phyloP scores from a whole-genome alignment of 306 rosid species.

The Datisca glomerata region DNA sequence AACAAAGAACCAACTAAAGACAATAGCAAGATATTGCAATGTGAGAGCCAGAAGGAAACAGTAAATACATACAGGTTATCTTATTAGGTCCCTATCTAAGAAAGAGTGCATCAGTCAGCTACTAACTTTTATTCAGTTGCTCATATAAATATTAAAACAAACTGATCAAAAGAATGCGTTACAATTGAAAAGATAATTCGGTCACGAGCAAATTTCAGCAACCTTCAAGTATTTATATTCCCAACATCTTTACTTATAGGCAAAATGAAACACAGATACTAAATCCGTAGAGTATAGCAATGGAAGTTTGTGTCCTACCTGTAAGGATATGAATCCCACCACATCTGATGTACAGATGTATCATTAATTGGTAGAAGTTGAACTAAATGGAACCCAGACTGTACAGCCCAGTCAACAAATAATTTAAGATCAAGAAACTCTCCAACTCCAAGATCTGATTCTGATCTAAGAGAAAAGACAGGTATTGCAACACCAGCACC shows the following conservation, averaged over 20 bases:
- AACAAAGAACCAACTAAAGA: not conserved
- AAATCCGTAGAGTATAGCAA: conserved; percentile 1
- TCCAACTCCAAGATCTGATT: conserved; percentile 89
- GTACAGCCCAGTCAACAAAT: conserved; percentile 86
- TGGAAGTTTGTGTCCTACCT: conserved; percentile 34
- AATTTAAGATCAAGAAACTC: conserved; percentile 95
- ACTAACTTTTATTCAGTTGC: too few relatives aligned
- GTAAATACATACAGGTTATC: too few relatives aligned
- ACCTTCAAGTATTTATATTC: not conserved
- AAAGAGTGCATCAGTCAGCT: too few relatives aligned
- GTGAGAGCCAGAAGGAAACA: too few relatives aligned
- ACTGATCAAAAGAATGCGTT: too few relatives aligned
- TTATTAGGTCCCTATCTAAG: too few relatives aligned
- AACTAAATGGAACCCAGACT: conserved; percentile 86
- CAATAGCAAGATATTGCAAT: not conserved
- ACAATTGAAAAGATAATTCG: too few relatives aligned
- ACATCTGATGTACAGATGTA: conserved; percentile 83
- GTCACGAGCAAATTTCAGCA: too few relatives aligned
- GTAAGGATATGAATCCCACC: conserved; percentile 99
- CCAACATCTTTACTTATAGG: conserved; percentile 4
- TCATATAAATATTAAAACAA: too few relatives aligned
- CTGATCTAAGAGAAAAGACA: conserved; percentile 90
- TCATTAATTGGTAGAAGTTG: conserved; percentile 96
- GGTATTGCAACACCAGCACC: conserved; percentile 95
- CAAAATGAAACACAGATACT: conserved; percentile 2